A percentile compares a stretch with the other conserved stretches of the same genome.
These are phyloP conservation scores for Marchantia paleacea DNA, from an alignment of 225 moss, liverwort and hornwort species.

Conservation along the genomic window DNA sequence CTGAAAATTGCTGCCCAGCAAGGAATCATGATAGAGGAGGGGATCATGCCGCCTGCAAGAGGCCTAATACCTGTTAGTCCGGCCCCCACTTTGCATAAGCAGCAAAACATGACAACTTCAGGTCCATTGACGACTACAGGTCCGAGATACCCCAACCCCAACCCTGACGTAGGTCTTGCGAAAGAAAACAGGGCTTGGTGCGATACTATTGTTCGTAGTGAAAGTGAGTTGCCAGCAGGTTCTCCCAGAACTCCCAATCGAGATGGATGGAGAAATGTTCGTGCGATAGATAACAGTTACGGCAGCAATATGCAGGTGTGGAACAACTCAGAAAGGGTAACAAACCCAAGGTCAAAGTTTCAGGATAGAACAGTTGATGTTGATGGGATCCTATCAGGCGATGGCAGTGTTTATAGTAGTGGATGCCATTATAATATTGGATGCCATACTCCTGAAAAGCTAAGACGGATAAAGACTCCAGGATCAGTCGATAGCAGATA, in stretches of 20 bases:
- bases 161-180: conserved; percentile 33
- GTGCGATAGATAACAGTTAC: conserved; percentile 41
- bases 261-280: conserved; percentile 53
- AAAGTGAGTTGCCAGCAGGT: conserved; percentile 47
- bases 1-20: conserved; percentile 75
- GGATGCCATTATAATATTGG: conserved; percentile 44
- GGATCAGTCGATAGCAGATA: conserved; percentile 44
- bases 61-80: conserved; percentile 50
- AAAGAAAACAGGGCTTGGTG: conserved; percentile 46
- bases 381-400: conserved; percentile 48
- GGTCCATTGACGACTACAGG: conserved; percentile 27
- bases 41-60: conserved; percentile 55
- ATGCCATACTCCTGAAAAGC: conserved; percentile 50
- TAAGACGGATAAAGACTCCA: conserved; percentile 44
- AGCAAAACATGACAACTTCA: conserved; percentile 40
- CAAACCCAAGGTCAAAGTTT: conserved; percentile 40
- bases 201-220: conserved; percentile 48
- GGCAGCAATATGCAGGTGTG: conserved; percentile 40
- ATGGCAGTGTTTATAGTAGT: conserved; percentile 43
- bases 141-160: conserved; percentile 40
- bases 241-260: conserved; percentile 50
- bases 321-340: conserved; percentile 38
- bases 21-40: conserved; percentile 81
- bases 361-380: conserved; percentile 47
- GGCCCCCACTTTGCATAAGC: conserved; percentile 57